Evolutionary conservation across 1,139 yeast species (phyloP).

Genomic region (Wickerhamomyces sp.): DNA sequence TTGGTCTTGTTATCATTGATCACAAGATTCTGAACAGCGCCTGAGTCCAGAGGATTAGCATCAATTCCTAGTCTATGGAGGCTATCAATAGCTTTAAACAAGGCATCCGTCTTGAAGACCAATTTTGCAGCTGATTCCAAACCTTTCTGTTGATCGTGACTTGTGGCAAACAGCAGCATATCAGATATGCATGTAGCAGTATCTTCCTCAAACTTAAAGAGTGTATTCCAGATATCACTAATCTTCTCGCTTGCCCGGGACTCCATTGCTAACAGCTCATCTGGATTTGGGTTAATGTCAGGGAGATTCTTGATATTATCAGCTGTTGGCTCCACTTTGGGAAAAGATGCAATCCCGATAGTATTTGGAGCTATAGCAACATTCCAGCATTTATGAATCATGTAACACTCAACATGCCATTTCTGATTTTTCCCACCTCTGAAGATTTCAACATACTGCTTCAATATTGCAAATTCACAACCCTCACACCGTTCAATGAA

Average conservation of each 20-base stretch:
- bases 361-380: slow-evolving; percentile 68
- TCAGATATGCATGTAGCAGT: slow-evolving; percentile 89
- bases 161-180: slow-evolving; percentile 83
- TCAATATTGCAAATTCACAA: slow-evolving; percentile 83
- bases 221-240: slow-evolving; percentile 79
- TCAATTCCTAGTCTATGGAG: slow-evolving; percentile 35
- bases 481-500: slow-evolving; percentile 93
- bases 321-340: slow-evolving; percentile 25
- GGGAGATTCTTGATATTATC: slow-evolving; percentile 13
- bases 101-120: slow-evolving; percentile 66
- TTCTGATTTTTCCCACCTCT: slow-evolving; percentile 93
- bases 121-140: slow-evolving; percentile 68
- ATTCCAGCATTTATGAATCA: slow-evolving; percentile 97
- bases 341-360: slow-evolving; percentile 48
- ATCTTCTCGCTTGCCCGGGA: slow-evolving; percentile 63
- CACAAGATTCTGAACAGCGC: slow-evolving; percentile 2
- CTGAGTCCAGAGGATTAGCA: slow-evolving; percentile 9
- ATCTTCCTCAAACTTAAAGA: slow-evolving; percentile 89
- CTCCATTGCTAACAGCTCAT: slow-evolving; percentile 54
- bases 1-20: slow-evolving; percentile 7
- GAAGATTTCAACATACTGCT: slow-evolving; percentile 89
- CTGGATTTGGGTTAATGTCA: slow-evolving; percentile 39
- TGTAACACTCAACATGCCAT: slow-evolving; percentile 99
- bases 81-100: slow-evolving; percentile 73
- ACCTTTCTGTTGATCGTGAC: slow-evolving; percentile 69